phyloP scores from a whole-genome alignment of 1,284 basidiomycete genomes.

The Ustanciosporium gigantosporum region DNA sequence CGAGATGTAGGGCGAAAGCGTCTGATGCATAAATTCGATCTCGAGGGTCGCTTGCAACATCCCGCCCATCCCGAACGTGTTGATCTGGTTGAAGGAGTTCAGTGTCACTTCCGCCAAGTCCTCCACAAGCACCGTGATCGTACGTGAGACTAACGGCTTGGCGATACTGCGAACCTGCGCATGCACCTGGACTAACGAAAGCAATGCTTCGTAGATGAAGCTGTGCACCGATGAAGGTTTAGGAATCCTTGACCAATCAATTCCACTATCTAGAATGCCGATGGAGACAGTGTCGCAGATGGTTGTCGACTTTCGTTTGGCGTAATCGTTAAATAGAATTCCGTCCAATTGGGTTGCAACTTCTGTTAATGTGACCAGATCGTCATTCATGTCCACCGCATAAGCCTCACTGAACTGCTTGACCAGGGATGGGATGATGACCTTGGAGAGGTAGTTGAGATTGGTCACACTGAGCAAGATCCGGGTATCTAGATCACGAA shows the following conservation, averaged over 20 bases:
- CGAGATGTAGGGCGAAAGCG: slow-evolving; percentile 83
- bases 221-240: slow-evolving; percentile 84
- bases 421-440: slow-evolving; percentile 77
- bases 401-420: slow-evolving; percentile 78
- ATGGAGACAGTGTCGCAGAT: slow-evolving; percentile 73
- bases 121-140: slow-evolving; percentile 80
- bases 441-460: slow-evolving; percentile 74
- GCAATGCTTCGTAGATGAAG: slow-evolving; percentile 87
- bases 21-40: slow-evolving; percentile 98
- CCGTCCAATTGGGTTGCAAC: slow-evolving; percentile 82
- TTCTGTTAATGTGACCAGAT: slow-evolving; percentile 76
- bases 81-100: slow-evolving; percentile 80
- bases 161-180: slow-evolving; percentile 83
- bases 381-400: slow-evolving; percentile 74
- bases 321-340: slow-evolving; percentile 82
- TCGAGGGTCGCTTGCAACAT: slow-evolving; percentile 98
- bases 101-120: slow-evolving; percentile 80
- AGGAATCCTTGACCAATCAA: slow-evolving; percentile 89
- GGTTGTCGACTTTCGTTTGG: slow-evolving; percentile 73
- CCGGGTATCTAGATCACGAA: slow-evolving; percentile 70
- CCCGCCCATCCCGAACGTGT: slow-evolving; percentile 92
- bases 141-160: slow-evolving; percentile 75
- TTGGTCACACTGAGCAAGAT: slow-evolving; percentile 88
- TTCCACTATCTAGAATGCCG: slow-evolving; percentile 76
- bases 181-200: slow-evolving; percentile 87